phyloP scores from a whole-genome alignment of 192 early-diverging fungal species.

The Linnemannia hyalina region DNA sequence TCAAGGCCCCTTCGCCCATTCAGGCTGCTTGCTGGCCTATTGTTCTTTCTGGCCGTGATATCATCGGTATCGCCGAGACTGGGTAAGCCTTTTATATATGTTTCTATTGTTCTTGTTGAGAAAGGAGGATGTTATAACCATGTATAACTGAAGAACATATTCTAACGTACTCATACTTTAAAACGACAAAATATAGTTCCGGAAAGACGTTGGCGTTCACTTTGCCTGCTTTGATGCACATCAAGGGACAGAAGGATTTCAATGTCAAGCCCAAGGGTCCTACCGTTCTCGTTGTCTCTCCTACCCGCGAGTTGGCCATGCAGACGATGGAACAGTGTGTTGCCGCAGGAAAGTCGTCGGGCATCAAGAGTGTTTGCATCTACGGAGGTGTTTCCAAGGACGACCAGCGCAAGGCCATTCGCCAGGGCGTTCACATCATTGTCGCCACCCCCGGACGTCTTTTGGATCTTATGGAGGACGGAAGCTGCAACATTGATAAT shows the following conservation, averaged over 20 bases:
- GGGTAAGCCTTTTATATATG: constrained; percentile 64
- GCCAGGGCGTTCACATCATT: constrained; percentile 76
- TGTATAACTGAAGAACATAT: not conserved
- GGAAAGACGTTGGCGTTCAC: constrained; percentile 96
- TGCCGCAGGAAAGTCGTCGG: constrained; percentile 70
- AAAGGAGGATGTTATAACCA: too few species aligned
- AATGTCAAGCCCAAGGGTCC: constrained; percentile 75
- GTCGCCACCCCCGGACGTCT: constrained; percentile 98
- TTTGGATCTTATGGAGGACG: constrained; percentile 91
- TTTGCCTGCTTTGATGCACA: constrained; percentile 88
- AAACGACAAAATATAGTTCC: constrained; percentile 55
- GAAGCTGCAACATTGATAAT: constrained; percentile 79
- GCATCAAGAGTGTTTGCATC: constrained; percentile 80
- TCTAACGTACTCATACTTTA: not conserved
- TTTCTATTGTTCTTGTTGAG: not conserved
- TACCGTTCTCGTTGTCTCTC: constrained; percentile 87
- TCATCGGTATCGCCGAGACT: constrained; percentile 97
- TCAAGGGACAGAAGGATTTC: constrained; percentile 78
- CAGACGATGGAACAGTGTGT: constrained; percentile 93
- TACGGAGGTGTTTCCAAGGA: constrained; percentile 94
- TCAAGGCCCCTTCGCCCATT: constrained; percentile 91
- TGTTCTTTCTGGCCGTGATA: constrained; percentile 82
- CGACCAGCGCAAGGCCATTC: constrained; percentile 68
- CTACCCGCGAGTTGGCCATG: constrained; percentile 96
- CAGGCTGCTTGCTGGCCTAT: constrained; percentile 96